Conservation (phyloP, 2,329 filamentous ascomycete genomes). For the Colletotrichum somersetense region DNA sequence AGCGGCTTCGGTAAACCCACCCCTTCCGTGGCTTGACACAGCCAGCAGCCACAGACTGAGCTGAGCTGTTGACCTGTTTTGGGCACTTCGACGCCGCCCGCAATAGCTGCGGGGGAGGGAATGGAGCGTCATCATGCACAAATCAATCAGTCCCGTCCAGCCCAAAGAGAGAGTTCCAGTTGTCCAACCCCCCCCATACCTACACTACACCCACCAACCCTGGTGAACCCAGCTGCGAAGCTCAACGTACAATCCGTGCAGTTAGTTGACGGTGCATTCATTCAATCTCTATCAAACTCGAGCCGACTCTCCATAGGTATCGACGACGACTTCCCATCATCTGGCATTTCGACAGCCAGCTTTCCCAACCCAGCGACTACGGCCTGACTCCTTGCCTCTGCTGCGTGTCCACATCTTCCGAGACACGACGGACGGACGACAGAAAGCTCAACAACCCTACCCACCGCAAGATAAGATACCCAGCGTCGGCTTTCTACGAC, state of each 20-base stretch:
- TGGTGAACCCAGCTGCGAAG: slow-evolving; percentile 28
- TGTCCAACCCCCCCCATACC: background rate
- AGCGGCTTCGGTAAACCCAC: slow-evolving; percentile 4
- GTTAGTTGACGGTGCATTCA: slow-evolving; percentile 4
- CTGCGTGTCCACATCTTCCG: background rate
- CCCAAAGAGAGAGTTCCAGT: slow-evolving; percentile 8
- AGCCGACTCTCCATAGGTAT: slow-evolving; percentile 3
- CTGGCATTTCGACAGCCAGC: slow-evolving; percentile 13
- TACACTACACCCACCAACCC: slow-evolving; percentile 20
- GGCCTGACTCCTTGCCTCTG: background rate
- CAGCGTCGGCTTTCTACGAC: slow-evolving; percentile 1
- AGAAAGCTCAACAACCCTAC: background rate
- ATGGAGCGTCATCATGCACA: slow-evolving; percentile 42
- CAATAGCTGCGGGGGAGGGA: slow-evolving; percentile 32
- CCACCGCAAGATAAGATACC: slow-evolving; percentile 28
- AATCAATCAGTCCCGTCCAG: slow-evolving; percentile 16
- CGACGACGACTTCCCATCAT: background rate
- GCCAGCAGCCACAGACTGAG: slow-evolving; percentile 26
- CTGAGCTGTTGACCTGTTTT: slow-evolving; percentile 38
- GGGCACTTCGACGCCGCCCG: slow-evolving; percentile 12
- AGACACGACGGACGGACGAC: slow-evolving; percentile 10
- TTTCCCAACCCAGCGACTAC: background rate
- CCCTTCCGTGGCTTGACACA: slow-evolving; percentile 28
- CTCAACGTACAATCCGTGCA: background rate
- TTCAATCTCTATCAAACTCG: slow-evolving; percentile 1